Conservation (phyloP, 2,329 filamentous ascomycete genomes). For the Daldinia eschscholtzii region DNA sequence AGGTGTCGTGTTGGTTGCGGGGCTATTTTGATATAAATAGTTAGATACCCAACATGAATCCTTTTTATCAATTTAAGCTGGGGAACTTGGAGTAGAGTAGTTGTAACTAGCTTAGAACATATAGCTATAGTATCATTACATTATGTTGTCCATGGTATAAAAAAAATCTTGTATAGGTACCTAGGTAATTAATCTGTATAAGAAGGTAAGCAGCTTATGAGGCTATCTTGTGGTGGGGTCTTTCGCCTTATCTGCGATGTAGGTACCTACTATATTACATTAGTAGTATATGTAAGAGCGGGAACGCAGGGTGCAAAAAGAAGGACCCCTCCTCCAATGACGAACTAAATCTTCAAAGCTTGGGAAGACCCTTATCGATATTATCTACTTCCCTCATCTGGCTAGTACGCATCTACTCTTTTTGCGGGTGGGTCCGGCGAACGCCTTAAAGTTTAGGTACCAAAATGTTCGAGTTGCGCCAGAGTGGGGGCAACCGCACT, state of each 20-base stretch:
- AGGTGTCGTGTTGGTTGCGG: neutral
- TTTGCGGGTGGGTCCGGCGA: conserved; percentile 17
- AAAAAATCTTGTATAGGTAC: neutral
- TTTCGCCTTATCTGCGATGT: conserved; percentile 19
- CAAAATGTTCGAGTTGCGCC: conserved; percentile 29
- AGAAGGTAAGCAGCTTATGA: conserved; percentile 20
- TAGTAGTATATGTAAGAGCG: conserved; percentile 35
- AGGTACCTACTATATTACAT: no score
- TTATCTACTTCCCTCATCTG: conserved; percentile 1
- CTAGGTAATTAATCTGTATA: neutral
- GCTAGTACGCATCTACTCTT: conserved; percentile 15
- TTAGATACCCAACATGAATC: no score
- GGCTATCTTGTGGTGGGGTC: conserved; percentile 33
- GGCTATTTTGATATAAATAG: neutral
- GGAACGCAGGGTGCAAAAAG: conserved; percentile 24
- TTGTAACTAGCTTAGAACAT: neutral
- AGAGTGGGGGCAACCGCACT: conserved; percentile 39
- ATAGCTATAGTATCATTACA: neutral
- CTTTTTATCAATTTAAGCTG: no score
- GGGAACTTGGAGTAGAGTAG: neutral
- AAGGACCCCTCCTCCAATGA: conserved; percentile 33
- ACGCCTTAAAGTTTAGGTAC: conserved; percentile 36
- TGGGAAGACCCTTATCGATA: conserved; percentile 36
- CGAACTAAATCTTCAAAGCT: conserved; percentile 21
- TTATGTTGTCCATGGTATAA: neutral